Conservation (phyloP, 371 early-diverging fungal genomes). For the Apophysomyces trapeziformis region DNA sequence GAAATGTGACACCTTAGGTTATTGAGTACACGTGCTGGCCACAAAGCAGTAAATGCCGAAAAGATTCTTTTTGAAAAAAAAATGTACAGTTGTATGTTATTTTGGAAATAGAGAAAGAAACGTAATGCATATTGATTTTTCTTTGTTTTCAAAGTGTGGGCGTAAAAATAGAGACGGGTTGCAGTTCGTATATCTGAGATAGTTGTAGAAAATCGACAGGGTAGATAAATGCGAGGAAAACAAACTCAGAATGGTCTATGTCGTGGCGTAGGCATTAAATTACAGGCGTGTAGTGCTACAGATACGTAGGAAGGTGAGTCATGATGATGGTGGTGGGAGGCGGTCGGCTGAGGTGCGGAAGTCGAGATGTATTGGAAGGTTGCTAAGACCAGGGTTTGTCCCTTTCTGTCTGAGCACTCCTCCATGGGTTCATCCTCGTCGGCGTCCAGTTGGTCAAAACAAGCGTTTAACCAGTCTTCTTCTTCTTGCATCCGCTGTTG, state of each 20-base stretch:
- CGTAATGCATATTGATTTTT: not conserved
- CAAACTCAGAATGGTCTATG: constrained; percentile 5
- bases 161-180: not conserved
- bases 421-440: constrained; percentile 28
- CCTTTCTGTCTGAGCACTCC: constrained; percentile 6
- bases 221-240: constrained; percentile 7
- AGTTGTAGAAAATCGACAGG: not conserved
- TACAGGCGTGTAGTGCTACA: constrained; percentile 8
- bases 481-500: constrained; percentile 25
- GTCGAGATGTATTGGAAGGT: constrained; percentile 2
- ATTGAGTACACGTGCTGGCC: constrained; percentile 10
- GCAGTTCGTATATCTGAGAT: not conserved
- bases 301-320: constrained; percentile 9
- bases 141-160: not conserved
- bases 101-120: not conserved
- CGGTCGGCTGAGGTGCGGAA: not conserved
- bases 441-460: constrained; percentile 35
- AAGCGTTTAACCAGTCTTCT: constrained; percentile 45
- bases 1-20: constrained; percentile 11
- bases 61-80: not conserved
- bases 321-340: not conserved
- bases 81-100: constrained; percentile 4
- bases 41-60: constrained; percentile 6
- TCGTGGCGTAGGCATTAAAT: constrained; percentile 11
- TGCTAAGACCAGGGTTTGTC: constrained; percentile 8